These are phyloP conservation scores for Heterobasidion annosum DNA, from an alignment of 1,284 basidiomycete species.

Conservation along the genomic window DNA sequence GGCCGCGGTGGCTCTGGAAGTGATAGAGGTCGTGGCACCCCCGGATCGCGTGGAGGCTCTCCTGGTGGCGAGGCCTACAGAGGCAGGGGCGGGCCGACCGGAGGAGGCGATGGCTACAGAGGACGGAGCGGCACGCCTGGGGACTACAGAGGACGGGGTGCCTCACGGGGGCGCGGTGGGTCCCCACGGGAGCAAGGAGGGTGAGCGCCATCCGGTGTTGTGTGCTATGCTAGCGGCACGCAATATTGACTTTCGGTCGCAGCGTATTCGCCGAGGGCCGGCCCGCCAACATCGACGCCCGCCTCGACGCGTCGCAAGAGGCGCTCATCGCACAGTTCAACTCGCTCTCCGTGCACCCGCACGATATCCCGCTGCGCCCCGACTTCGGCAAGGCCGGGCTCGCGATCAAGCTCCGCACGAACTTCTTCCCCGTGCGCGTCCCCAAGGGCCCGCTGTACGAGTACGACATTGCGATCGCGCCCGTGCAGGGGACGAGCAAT, in stretches of 20 bases:
- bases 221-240: neutral
- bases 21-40: neutral
- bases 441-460: constrained; percentile 56
- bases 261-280: constrained; percentile 45
- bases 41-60: constrained; percentile 8
- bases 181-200: constrained; percentile 33
- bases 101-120: constrained; percentile 17
- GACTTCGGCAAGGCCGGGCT: constrained; percentile 55
- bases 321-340: constrained; percentile 43
- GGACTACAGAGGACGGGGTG: constrained; percentile 21
- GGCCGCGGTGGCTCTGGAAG: constrained; percentile 9
- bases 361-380: constrained; percentile 57
- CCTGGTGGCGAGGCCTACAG: constrained; percentile 3
- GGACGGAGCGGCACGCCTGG: constrained; percentile 25
- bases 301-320: constrained; percentile 52
- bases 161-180: constrained; percentile 24
- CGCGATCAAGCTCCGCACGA: constrained; percentile 56
- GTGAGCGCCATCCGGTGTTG: constrained; percentile 24
- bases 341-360: constrained; percentile 27
- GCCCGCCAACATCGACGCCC: constrained; percentile 45
- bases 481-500: constrained; percentile 35
- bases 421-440: constrained; percentile 65
- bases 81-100: constrained; percentile 15
- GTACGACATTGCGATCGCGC: constrained; percentile 59
- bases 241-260: constrained; percentile 6